These are phyloP conservation scores for Phytopythium ostracodes DNA, from an alignment of 352 stramenopile species.

Conservation along the genomic window DNA sequence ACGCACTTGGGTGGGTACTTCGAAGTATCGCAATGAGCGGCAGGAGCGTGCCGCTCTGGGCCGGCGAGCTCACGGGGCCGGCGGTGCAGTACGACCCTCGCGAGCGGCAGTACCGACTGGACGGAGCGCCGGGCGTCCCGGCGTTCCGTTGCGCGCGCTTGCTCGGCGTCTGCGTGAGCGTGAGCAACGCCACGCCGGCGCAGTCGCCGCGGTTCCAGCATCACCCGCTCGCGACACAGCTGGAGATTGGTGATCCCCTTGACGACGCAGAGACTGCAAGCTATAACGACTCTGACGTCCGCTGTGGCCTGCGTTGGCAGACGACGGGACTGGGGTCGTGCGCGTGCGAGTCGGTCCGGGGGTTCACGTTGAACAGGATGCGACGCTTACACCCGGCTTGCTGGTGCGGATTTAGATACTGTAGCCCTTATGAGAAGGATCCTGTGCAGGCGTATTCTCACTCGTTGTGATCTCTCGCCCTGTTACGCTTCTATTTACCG, in stretches of 20 bases:
- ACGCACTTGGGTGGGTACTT: too few relatives aligned
- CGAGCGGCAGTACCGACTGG: conserved; percentile 17
- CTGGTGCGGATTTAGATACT: conserved; percentile 17
- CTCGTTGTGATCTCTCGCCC: background rate
- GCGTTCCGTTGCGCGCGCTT: conserved; percentile 26
- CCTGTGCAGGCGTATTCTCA: background rate
- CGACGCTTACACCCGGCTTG: conserved; percentile 20
- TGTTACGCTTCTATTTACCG: background rate
- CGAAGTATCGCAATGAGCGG: background rate
- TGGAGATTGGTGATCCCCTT: conserved; percentile 25
- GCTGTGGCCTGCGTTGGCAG: conserved; percentile 7
- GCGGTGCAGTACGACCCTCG: conserved; percentile 16
- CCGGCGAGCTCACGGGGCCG: conserved; percentile 21
- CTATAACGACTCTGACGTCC: conserved; percentile 2
- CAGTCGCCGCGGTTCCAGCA: conserved; percentile 1
- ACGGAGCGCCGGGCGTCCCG: background rate
- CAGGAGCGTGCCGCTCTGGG: conserved; percentile 23
- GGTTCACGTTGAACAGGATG: conserved; percentile 1
- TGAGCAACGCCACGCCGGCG: conserved; percentile 1
- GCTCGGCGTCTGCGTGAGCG: conserved; percentile 23
- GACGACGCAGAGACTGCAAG: too few relatives aligned
- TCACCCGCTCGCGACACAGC: conserved; percentile 3
- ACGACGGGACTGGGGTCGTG: conserved; percentile 35
- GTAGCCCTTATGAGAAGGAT: too few relatives aligned
- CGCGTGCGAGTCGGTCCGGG: conserved; percentile 18